A percentile compares a stretch with the other conserved stretches of the same genome.
These are phyloP conservation scores for Calonectria henricotiae DNA, from an alignment of 2,329 filamentous ascomycete genomes.

Conservation along the genomic window DNA sequence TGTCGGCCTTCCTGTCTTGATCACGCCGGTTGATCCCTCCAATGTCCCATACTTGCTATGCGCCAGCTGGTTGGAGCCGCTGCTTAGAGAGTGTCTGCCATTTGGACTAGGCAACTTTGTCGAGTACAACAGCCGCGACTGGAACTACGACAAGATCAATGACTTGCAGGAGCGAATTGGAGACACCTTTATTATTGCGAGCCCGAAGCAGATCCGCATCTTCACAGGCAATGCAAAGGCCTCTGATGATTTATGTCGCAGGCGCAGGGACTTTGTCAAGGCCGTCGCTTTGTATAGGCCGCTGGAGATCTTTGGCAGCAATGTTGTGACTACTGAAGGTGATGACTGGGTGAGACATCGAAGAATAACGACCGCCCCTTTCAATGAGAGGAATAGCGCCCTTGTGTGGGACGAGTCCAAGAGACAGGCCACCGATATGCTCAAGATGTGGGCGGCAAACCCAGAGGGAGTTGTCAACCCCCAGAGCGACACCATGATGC, in stretches of 20 bases:
- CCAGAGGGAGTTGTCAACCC: constrained; percentile 39
- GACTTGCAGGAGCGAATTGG: constrained; percentile 45
- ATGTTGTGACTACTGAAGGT: constrained; percentile 45
- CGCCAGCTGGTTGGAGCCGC: constrained; percentile 40
- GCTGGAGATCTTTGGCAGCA: constrained; percentile 45
- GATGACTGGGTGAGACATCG: constrained; percentile 46
- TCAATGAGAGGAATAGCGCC: constrained; percentile 46
- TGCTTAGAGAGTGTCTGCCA: constrained; percentile 34
- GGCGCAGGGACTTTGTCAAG: constrained; percentile 45
- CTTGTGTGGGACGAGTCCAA: constrained; percentile 46
- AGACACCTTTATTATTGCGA: constrained; percentile 46
- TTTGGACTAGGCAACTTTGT: constrained; percentile 42
- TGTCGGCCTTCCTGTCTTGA: constrained; percentile 40
- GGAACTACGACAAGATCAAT: constrained; percentile 46
- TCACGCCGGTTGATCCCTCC: constrained; percentile 44
- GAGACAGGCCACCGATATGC: constrained; percentile 42
- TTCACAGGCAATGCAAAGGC: constrained; percentile 46
- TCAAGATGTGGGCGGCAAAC: constrained; percentile 41
- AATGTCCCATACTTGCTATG: constrained; percentile 42
- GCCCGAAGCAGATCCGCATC: constrained; percentile 45
- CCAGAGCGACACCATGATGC: constrained; percentile 43
- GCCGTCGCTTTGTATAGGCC: constrained; percentile 45
- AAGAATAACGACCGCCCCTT: constrained; percentile 44
- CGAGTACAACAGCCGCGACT: constrained; percentile 48
- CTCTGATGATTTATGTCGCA: constrained; percentile 41